Base-by-base conservation (phyloP, 208 protist genomes). In the Crithidia expoeki region DNA sequence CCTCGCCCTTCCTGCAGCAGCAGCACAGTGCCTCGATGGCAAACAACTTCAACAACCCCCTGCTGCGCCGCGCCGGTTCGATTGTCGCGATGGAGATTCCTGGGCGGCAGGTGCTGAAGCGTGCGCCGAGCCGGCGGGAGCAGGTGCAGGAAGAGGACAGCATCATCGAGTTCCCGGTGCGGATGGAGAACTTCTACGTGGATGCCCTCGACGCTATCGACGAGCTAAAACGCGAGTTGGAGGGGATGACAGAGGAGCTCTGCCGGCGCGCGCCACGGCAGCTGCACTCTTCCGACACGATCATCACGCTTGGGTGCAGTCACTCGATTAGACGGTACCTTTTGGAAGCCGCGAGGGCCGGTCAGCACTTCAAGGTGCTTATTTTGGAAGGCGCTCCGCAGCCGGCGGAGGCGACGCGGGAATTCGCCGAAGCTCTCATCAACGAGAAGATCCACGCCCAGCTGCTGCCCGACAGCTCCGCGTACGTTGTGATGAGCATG, bases 401-500 rank as follows among this genome's bases (percentile, higher is more conserved):
- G 53, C 64, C 72, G 32, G 57, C 68, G n/a, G 83, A 87, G n/a
- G 70, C 83, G 28, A 72, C 88, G 38, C 79, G 77, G 9, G 55
- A 53, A 19, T 84, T 98, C 40, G 97, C 95, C n/a, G 58, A 65
- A 1, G 74, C 72, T 49, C 85, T 99, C 47, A 60, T 85, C 12
- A 58, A 83, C 19, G 44, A 72, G 19, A 73, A 80, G 46, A 94
- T 99, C 23, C 63, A 89, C 19, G 96, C 96, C 28, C 97, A 97
- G 60, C 68, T 99, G 30, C 84, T 99, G 47, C 80, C 94, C 5
- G 98, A 99, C 85, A 88, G 94, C 68, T 94, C 95, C 30, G 85
- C 98, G 46, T 99, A 98, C 87, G 98, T 97, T 11, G 91, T 99
- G 63, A 99, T 99, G 98, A 82, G 89, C 17, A 88, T 97, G 44